Percentiles rank a stretch among this genome's conserved stretches.
Conservation (phyloP, 768 basidiomycete genomes). For the Xerocomellus dryophilus region DNA sequence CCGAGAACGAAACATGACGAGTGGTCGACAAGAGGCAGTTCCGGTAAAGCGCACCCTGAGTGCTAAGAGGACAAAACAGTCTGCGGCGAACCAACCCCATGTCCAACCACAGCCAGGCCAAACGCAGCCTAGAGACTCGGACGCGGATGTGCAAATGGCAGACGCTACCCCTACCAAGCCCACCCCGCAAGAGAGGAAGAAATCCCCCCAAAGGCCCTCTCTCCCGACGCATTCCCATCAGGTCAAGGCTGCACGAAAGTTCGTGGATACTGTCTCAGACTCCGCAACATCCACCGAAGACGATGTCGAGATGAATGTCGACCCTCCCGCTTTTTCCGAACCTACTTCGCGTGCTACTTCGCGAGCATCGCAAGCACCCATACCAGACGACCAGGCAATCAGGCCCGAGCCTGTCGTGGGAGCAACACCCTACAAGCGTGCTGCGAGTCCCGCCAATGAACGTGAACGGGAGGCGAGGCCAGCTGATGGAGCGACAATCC, state of each 20-base stretch:
- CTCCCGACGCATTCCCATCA: neutral
- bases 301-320: slow-evolving; percentile 15
- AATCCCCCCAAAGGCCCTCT: neutral
- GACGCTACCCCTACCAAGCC: neutral
- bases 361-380: neutral
- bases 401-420: neutral
- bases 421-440: neutral
- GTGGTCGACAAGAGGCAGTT: neutral
- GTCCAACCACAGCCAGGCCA: neutral
- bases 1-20: neutral
- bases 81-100: neutral
- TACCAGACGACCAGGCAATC: neutral
- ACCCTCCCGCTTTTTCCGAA: neutral
- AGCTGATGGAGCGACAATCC: neutral
- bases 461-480: neutral
- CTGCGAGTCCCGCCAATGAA: neutral
- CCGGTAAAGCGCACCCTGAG: neutral
- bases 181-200: neutral
- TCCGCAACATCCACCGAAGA: slow-evolving; percentile 3
- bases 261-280: neutral
- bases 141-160: slow-evolving; percentile 10
- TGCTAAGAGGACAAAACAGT: neutral
- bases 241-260: neutral
- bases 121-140: neutral
- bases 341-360: neutral